phyloP scores from a whole-genome alignment of 192 early-diverging fungal species.

The Umbelopsis sp. region DNA sequence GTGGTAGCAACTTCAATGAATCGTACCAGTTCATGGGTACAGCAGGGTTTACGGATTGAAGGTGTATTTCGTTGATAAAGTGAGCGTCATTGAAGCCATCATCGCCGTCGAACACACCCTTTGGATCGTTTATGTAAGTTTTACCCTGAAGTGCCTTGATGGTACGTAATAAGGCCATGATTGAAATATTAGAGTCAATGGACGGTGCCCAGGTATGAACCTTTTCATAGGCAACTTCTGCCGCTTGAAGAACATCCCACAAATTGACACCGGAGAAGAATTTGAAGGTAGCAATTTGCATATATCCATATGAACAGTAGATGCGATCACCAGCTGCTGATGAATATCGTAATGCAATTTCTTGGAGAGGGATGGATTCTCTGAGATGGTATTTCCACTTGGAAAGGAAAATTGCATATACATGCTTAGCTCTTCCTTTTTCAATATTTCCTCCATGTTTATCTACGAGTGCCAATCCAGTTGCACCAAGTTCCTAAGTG shows the following conservation, averaged over 20 bases:
- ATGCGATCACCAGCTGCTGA: constrained; percentile 32
- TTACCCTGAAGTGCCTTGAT: constrained; percentile 34
- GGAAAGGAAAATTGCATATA: constrained; percentile 26
- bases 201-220: constrained; percentile 26
- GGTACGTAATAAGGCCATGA: constrained; percentile 29
- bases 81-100: constrained; percentile 35
- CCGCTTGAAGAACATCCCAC: constrained; percentile 16
- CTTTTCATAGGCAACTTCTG: constrained; percentile 27
- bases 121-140: constrained; percentile 14
- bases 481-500: constrained; percentile 22
- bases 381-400: constrained; percentile 29
- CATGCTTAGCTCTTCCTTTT: constrained; percentile 22
- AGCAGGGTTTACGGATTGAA: constrained; percentile 23
- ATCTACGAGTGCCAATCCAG: constrained; percentile 24
- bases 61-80: constrained; percentile 27
- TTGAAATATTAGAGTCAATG: constrained; percentile 27
- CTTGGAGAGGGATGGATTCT: constrained; percentile 8
- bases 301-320: constrained; percentile 24
- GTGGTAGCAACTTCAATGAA: constrained; percentile 28
- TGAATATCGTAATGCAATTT: not conserved
- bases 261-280: constrained; percentile 20
- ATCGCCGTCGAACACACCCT: constrained; percentile 30
- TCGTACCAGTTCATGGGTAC: constrained; percentile 36
- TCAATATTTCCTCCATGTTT: constrained; percentile 19
- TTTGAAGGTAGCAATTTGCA: constrained; percentile 21